A percentile compares a stretch with the other conserved stretches of the same genome.
phyloP scores from a whole-genome alignment of 208 protist species.

The Naegleria fowleri region DNA sequence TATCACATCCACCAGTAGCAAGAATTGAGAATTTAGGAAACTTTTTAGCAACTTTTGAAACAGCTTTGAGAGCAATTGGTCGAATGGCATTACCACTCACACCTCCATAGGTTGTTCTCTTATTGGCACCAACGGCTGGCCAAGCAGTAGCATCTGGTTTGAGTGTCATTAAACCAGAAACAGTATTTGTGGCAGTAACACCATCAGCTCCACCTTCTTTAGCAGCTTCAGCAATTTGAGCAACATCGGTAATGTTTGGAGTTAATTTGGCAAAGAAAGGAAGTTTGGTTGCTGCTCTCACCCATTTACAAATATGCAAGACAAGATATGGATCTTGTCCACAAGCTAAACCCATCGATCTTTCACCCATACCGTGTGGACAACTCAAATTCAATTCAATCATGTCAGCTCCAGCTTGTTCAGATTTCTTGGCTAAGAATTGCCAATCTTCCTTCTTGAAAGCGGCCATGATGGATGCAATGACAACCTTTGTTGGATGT shows the following conservation, averaged over 20 bases:
- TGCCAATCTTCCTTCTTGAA: slow-evolving; percentile 70
- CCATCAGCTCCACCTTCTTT: slow-evolving; percentile 67
- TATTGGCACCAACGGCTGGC: slow-evolving; percentile 62
- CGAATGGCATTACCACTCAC: slow-evolving; percentile 69
- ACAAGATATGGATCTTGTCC: slow-evolving; percentile 64
- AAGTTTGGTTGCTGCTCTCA: slow-evolving; percentile 53
- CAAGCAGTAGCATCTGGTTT: slow-evolving; percentile 52
- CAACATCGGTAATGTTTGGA: slow-evolving; percentile 69
- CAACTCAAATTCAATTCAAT: slow-evolving; percentile 83
- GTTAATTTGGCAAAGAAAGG: slow-evolving; percentile 85
- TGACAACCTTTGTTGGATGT: slow-evolving; percentile 66
- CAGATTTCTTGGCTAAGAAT: slow-evolving; percentile 50
- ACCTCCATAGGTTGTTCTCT: slow-evolving; percentile 73
- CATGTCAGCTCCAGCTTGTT: slow-evolving; percentile 59
- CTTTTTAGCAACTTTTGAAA: slow-evolving; percentile 52
- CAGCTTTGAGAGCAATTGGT: slow-evolving; percentile 59
- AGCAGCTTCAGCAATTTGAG: slow-evolving; percentile 65
- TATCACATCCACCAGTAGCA: slow-evolving; percentile 55
- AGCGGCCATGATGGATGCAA: slow-evolving; percentile 71
- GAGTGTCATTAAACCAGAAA: slow-evolving; percentile 64
- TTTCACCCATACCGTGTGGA: slow-evolving; percentile 78
- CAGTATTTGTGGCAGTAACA: slow-evolving; percentile 80
- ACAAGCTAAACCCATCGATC: slow-evolving; percentile 70
- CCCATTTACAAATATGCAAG: slow-evolving; percentile 65
- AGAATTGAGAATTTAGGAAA: slow-evolving; percentile 67